Evolutionary conservation across 1,284 basidiomycete species (phyloP).

Genomic region (Paramarasmius palmivorus): DNA sequence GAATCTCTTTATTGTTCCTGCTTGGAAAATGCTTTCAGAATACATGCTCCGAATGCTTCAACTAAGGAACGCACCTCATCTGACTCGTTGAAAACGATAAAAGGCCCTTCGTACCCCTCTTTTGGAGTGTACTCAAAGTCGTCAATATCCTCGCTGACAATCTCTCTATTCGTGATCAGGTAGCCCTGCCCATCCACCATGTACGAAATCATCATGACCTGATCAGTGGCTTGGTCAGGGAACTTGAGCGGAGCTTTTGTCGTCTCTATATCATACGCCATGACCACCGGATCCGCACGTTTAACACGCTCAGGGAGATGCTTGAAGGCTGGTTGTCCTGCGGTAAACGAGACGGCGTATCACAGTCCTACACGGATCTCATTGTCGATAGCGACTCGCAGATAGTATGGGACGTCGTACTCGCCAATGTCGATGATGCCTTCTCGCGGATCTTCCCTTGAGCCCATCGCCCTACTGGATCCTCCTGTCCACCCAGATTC

Average conservation of each 20-base stretch:
- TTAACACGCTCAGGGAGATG: constrained; percentile 87
- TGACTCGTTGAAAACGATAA: constrained; percentile 93
- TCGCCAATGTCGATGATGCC: constrained; percentile 94
- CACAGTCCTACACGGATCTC: constrained; percentile 97
- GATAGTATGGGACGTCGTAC: constrained; percentile 97
- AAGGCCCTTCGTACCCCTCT: constrained; percentile 97
- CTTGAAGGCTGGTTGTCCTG: constrained; percentile 79
- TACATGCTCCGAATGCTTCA: no score
- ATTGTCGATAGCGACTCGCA: constrained; percentile 98
- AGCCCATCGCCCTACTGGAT: constrained; percentile 6
- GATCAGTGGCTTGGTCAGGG: constrained; percentile 93
- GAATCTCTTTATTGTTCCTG: constrained; percentile 81
- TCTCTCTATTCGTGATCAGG: constrained; percentile 97
- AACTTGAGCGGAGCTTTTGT: constrained; percentile 99
- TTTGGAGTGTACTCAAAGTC: constrained; percentile 99
- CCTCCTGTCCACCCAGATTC: constrained; percentile 24
- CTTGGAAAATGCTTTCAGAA: no score
- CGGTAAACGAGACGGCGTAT: constrained; percentile 88
- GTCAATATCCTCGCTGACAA: constrained; percentile 96
- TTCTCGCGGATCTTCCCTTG: constrained; percentile 73
- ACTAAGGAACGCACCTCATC: constrained; percentile 73
- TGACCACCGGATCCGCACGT: constrained; percentile 98
- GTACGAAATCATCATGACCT: constrained; percentile 99
- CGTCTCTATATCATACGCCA: constrained; percentile 99
- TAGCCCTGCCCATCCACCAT: constrained; percentile 98